Evolutionary conservation across 768 basidiomycete genomes (phyloP).

Genomic region (Podaxis sp.): DNA sequence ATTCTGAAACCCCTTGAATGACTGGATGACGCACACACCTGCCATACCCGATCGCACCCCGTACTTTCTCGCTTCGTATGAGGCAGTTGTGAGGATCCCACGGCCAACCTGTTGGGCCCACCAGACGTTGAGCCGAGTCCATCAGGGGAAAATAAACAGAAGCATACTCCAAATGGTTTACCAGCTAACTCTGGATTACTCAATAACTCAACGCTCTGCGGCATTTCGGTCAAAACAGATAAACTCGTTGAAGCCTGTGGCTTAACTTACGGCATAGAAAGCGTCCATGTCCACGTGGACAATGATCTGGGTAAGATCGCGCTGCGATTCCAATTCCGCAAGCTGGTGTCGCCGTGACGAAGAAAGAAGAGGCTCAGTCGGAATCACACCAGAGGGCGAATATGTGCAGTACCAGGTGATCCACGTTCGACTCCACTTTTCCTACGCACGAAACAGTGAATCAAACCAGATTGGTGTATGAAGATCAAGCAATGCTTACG

Average conservation of each 20-base stretch:
- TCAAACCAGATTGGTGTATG: slow-evolving; percentile 10
- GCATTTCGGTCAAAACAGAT: not conserved
- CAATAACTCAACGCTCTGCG: slow-evolving; percentile 67
- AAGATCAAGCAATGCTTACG: slow-evolving; percentile 33
- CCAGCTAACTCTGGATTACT: slow-evolving; percentile 60
- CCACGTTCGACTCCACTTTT: slow-evolving; percentile 62
- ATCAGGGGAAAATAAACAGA: slow-evolving; percentile 16
- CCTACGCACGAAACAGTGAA: slow-evolving; percentile 31
- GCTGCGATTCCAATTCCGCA: slow-evolving; percentile 63
- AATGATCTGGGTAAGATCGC: slow-evolving; percentile 81
- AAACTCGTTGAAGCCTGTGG: not conserved
- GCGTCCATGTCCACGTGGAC: slow-evolving; percentile 98
- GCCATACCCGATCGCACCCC: slow-evolving; percentile 96
- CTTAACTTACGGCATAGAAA: slow-evolving; percentile 62
- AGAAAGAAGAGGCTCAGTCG: slow-evolving; percentile 2
- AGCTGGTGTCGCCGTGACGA: slow-evolving; percentile 38
- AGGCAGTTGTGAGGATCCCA: slow-evolving; percentile 85
- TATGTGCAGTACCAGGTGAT: slow-evolving; percentile 52
- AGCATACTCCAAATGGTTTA: slow-evolving; percentile 70
- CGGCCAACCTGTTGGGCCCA: slow-evolving; percentile 55
- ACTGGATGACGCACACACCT: slow-evolving; percentile 39
- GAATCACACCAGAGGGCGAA: not conserved
- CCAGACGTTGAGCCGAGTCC: slow-evolving; percentile 17
- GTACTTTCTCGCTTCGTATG: slow-evolving; percentile 88
- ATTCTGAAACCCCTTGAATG: not conserved